Evolutionary conservation across 1,139 yeast genomes (phyloP).

Genomic region (Pichia sp.): DNA sequence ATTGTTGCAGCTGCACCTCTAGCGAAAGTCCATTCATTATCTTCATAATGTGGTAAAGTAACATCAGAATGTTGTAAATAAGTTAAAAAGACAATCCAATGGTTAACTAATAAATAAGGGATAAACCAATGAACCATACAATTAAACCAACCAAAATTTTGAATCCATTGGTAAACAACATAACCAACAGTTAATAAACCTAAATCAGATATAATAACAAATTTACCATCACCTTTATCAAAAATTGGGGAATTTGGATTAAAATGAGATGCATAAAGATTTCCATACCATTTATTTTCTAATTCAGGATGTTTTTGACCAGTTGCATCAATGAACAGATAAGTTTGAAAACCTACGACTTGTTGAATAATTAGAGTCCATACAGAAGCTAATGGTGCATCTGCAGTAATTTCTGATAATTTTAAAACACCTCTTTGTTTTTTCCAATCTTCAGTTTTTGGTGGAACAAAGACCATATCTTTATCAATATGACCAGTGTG

Average conservation of each 20-base stretch:
- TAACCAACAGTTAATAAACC: conserved; percentile 55
- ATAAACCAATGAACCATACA: conserved; percentile 65
- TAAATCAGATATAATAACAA: conserved; percentile 62
- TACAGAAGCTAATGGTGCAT: conserved; percentile 64
- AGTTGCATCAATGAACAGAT: conserved; percentile 65
- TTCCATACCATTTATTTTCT: conserved; percentile 31
- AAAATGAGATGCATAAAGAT: conserved; percentile 51
- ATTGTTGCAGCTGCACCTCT: conserved; percentile 87
- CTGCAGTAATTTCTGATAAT: conserved; percentile 59
- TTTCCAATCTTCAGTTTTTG: conserved; percentile 46
- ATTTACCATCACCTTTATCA: conserved; percentile 64
- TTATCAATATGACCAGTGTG: conserved; percentile 76
- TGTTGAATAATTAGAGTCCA: conserved; percentile 58
- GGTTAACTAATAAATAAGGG: conserved; percentile 79
- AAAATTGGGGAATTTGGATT: conserved; percentile 69
- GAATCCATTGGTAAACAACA: conserved; percentile 58
- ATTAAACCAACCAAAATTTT: conserved; percentile 56
- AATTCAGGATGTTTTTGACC: conserved; percentile 59
- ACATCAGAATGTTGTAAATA: conserved; percentile 83
- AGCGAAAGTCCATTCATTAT: conserved; percentile 75
- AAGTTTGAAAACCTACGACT: conserved; percentile 65
- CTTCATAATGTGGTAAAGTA: conserved; percentile 70
- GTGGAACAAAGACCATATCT: conserved; percentile 81
- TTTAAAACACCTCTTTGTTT: conserved; percentile 34
- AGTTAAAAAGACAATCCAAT: conserved; percentile 85